A percentile compares a stretch with the other conserved stretches of the same genome.
Evolutionary conservation across 2,329 filamentous ascomycete species (phyloP).

Genomic region (Coniochaeta sp.): DNA sequence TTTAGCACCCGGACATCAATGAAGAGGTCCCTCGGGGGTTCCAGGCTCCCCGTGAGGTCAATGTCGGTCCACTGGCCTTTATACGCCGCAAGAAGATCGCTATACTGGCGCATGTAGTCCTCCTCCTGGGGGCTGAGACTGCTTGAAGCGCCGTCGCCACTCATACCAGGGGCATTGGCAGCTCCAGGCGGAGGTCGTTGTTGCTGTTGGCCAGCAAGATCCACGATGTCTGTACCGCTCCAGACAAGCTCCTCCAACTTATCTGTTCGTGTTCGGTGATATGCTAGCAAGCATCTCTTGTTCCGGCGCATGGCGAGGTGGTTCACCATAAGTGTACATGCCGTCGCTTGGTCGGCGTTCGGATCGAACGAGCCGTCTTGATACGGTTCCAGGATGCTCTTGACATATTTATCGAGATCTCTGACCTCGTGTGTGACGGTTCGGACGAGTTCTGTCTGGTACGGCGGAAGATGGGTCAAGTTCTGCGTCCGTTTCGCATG

Average conservation of each 20-base stretch:
- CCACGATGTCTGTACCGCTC: constrained; percentile 77
- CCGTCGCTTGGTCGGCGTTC: constrained; percentile 70
- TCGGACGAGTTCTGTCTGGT: constrained; percentile 86
- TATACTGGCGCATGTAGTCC: constrained; percentile 89
- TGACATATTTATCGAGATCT: constrained; percentile 82
- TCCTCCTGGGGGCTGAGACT: constrained; percentile 92
- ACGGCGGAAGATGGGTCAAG: constrained; percentile 77
- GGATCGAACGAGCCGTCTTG: constrained; percentile 74
- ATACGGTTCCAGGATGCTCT: constrained; percentile 72
- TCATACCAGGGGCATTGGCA: constrained; percentile 17
- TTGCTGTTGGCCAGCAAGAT: constrained; percentile 53
- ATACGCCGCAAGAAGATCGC: constrained; percentile 86
- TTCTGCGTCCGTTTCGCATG: constrained; percentile 93
- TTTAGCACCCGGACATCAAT: constrained; percentile 94
- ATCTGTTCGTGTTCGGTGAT: constrained; percentile 83
- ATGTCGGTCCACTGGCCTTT: constrained; percentile 99
- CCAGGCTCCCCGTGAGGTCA: constrained; percentile 86
- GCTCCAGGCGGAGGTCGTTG: constrained; percentile 23
- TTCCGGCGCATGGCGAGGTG: constrained; percentile 93
- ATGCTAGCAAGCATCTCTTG: constrained; percentile 90
- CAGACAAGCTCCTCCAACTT: constrained; percentile 92
- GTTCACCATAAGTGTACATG: constrained; percentile 84
- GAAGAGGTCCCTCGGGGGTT: constrained; percentile 91
- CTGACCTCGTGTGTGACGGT: constrained; percentile 84
- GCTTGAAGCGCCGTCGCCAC: constrained; percentile 51